Evolutionary conservation across 768 basidiomycete genomes (phyloP).

Genomic region (Strobilomyces echinocephalus): DNA sequence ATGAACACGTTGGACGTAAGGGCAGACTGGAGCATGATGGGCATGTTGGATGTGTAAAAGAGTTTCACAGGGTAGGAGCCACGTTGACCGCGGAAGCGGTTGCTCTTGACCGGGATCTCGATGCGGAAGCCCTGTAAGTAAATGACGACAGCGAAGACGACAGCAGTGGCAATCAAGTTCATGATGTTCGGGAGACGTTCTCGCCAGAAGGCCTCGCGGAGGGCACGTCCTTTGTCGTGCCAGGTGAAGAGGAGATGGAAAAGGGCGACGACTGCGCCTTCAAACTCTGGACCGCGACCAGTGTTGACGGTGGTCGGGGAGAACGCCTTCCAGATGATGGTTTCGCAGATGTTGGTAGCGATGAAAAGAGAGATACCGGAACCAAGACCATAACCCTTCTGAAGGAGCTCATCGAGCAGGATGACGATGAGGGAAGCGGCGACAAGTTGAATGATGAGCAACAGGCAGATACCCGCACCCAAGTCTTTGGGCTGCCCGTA

Average conservation of each 20-base stretch:
- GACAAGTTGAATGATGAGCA: slow-evolving; percentile 94
- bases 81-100: slow-evolving; percentile 92
- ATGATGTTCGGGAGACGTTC: slow-evolving; percentile 96
- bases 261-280: slow-evolving; percentile 91
- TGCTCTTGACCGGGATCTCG: slow-evolving; percentile 97
- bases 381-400: slow-evolving; percentile 98
- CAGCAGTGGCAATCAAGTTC: slow-evolving; percentile 90
- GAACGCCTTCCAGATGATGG: slow-evolving; percentile 99
- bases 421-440: slow-evolving; percentile 95
- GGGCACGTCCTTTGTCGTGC: slow-evolving; percentile 95
- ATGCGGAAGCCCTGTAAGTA: slow-evolving; percentile 99
- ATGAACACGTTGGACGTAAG: slow-evolving; percentile 94
- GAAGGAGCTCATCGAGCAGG: slow-evolving; percentile 96
- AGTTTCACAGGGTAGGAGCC: slow-evolving; percentile 96
- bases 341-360: slow-evolving; percentile 99
- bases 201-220: slow-evolving; percentile 97
- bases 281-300: slow-evolving; percentile 96
- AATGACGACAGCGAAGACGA: slow-evolving; percentile 92
- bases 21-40: slow-evolving; percentile 97
- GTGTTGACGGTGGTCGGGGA: slow-evolving; percentile 98
- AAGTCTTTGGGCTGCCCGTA: slow-evolving; percentile 92
- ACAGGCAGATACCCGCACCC: slow-evolving; percentile 93
- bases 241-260: slow-evolving; percentile 98
- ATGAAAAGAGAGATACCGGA: slow-evolving; percentile 99
- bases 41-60: slow-evolving; percentile 99